These are phyloP conservation scores for Suillus sp. DNA, from an alignment of 768 basidiomycete genomes.

Conservation along the genomic window DNA sequence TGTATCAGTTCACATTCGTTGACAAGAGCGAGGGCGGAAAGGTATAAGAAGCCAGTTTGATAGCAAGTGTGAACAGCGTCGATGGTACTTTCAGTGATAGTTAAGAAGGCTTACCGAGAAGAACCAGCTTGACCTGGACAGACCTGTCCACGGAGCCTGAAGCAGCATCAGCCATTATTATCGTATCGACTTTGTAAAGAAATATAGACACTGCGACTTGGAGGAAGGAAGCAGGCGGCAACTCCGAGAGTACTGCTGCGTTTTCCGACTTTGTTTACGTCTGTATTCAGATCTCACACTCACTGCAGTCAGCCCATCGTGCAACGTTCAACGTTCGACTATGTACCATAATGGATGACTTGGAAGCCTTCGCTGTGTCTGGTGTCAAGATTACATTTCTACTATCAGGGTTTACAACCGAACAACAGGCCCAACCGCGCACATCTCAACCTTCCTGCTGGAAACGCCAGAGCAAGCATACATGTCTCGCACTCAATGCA, in stretches of 20 bases:
- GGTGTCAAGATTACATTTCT: neutral
- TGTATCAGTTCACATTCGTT: constrained; percentile 2
- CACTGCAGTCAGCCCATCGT: neutral
- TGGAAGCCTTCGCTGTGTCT: neutral
- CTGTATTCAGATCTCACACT: constrained; percentile 21
- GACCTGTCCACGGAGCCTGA: constrained; percentile 83
- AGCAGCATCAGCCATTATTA: constrained; percentile 71
- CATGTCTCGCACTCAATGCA: neutral
- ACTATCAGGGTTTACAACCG: neutral
- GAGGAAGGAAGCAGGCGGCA: constrained; percentile 1
- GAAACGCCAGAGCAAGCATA: neutral
- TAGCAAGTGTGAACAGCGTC: constrained; percentile 2
- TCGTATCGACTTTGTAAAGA: constrained; percentile 20
- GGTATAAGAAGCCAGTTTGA: neutral
- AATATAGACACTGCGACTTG: constrained; percentile 10
- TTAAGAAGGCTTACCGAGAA: constrained; percentile 67
- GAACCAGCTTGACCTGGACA: constrained; percentile 96
- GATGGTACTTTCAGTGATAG: neutral
- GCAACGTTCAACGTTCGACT: constrained; percentile 15
- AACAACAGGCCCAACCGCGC: neutral
- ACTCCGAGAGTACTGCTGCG: constrained; percentile 13
- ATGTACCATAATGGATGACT: neutral
- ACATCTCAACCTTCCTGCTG: neutral
- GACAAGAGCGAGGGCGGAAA: neutral
- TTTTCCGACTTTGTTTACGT: constrained; percentile 23